These are phyloP conservation scores for Chlorella sp. DNA, from an alignment of 139 green algal species.

Conservation along the genomic window DNA sequence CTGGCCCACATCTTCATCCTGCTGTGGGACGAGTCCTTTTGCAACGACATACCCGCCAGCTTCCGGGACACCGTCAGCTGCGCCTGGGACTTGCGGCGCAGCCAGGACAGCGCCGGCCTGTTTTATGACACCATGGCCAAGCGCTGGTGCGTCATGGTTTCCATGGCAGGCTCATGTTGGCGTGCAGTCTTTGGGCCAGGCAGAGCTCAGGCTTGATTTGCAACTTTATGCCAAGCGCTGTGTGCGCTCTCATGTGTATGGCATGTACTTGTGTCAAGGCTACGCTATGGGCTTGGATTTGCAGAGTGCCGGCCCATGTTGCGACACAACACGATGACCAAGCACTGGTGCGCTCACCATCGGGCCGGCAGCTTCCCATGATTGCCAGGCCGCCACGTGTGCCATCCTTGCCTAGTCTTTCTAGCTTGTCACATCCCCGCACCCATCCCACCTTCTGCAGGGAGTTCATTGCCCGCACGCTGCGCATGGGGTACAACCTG, in stretches of 20 bases:
- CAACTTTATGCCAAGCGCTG: too few species aligned
- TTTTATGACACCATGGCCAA: not conserved
- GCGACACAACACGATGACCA: too few species aligned
- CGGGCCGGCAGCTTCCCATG: too few species aligned
- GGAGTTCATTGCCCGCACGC: not conserved
- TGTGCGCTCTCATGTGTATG: too few species aligned
- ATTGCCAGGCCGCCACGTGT: not conserved
- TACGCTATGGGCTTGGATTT: too few species aligned
- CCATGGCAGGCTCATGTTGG: too few species aligned
- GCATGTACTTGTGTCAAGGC: too few species aligned
- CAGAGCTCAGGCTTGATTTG: too few species aligned
- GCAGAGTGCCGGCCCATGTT: too few species aligned
- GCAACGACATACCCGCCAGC: not conserved
- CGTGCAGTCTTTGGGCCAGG: not conserved
- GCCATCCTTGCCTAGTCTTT: not conserved
- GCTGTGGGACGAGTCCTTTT: not conserved
- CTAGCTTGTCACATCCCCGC: not conserved
- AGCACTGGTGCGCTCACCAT: too few species aligned
- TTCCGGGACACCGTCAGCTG: not conserved
- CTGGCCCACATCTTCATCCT: not conserved
- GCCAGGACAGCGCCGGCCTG: not conserved
- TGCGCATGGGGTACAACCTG: conserved; percentile 11
- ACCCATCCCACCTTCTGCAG: not conserved
- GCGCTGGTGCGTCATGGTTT: conserved; percentile 1
- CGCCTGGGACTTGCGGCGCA: not conserved